Conservation (phyloP, 129 eudicot species). For the Helianthus annuus region DNA sequence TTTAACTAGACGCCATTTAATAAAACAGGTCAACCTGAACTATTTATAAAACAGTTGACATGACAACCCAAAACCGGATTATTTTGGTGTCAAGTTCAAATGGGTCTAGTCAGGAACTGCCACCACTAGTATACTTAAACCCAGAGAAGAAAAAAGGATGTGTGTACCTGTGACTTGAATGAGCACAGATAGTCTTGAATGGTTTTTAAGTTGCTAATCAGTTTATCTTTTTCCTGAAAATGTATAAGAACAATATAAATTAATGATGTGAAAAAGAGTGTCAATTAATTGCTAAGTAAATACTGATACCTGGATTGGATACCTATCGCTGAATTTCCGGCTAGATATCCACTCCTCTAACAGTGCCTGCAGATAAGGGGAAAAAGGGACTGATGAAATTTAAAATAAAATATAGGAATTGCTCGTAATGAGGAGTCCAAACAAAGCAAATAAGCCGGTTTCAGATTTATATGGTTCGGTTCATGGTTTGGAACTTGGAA, state of each 20-base stretch:
- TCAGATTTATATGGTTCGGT: background rate
- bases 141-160: background rate
- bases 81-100: background rate
- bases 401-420: background rate
- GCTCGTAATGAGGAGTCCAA: background rate
- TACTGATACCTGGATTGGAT: slow-evolving; percentile 57
- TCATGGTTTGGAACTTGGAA: background rate
- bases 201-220: slow-evolving; percentile 77
- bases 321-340: slow-evolving; percentile 70
- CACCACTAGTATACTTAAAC: background rate
- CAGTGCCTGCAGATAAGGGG: slow-evolving; percentile 62
- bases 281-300: background rate
- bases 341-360: slow-evolving; percentile 96
- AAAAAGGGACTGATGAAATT: background rate
- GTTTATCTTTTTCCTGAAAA: slow-evolving; percentile 78
- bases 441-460: background rate
- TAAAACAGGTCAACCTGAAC: background rate
- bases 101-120: background rate
- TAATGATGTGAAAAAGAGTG: slow-evolving; percentile 5
- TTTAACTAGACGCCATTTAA: background rate
- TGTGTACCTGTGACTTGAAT: slow-evolving; percentile 78
- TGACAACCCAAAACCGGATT: background rate
- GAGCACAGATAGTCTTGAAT: slow-evolving; percentile 96
- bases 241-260: background rate
- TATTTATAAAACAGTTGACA: background rate